Conservation (phyloP, 352 stramenopile genomes). For the Aphanomyces euteiches region DNA sequence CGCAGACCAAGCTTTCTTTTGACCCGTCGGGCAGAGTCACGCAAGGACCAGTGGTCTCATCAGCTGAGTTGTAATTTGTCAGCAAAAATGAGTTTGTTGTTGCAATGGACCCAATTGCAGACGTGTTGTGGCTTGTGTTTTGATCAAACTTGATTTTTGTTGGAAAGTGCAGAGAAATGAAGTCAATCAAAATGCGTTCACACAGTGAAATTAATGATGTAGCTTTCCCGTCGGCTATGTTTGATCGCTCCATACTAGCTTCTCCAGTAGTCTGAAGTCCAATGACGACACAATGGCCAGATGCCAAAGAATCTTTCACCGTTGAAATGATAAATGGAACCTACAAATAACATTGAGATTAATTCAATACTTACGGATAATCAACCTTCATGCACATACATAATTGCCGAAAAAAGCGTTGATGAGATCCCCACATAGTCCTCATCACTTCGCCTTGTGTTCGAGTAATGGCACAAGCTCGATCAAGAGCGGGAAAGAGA, state of each 20-base stretch:
- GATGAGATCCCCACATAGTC: constrained; percentile 27
- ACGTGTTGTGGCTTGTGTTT: constrained; percentile 26
- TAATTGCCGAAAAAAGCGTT: constrained; percentile 28
- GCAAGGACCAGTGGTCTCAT: constrained; percentile 34
- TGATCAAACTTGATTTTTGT: constrained; percentile 35
- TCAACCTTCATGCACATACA: constrained; percentile 30
- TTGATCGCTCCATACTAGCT: constrained; percentile 39
- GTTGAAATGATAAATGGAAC: constrained; percentile 32
- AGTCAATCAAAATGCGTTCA: constrained; percentile 25
- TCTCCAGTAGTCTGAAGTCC: constrained; percentile 69
- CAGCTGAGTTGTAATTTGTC: constrained; percentile 13
- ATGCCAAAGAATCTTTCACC: constrained; percentile 37
- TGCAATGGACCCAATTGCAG: constrained; percentile 36
- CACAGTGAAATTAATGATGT: constrained; percentile 9
- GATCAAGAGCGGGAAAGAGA: constrained; percentile 5
- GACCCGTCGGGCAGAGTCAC: constrained; percentile 36
- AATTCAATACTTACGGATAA: constrained; percentile 3
- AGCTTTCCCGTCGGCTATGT: constrained; percentile 17
- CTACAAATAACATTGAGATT: constrained; percentile 9
- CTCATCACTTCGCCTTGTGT: constrained; percentile 16
- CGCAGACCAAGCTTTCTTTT: constrained; percentile 27
- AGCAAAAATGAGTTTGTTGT: constrained; percentile 35
- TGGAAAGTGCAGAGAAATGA: constrained; percentile 20
- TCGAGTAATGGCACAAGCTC: constrained; percentile 19
- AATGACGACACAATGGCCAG: constrained; percentile 55